Conservation (phyloP, 2,329 filamentous ascomycete species). For the Raffaelea deltoideospora region DNA sequence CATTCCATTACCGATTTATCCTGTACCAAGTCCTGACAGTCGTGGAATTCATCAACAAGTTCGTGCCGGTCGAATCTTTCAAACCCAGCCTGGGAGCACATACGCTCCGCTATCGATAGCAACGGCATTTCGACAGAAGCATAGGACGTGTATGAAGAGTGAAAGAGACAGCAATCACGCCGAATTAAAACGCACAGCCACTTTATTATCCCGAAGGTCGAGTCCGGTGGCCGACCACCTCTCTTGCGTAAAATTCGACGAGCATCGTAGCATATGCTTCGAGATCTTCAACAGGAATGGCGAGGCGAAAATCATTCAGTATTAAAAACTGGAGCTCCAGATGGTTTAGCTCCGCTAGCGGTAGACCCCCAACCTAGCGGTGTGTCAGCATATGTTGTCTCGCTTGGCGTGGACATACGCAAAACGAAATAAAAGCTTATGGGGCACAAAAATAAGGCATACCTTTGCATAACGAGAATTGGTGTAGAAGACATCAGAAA, state of each 20-base stretch:
- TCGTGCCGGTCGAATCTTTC: no score
- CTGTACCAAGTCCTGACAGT: no score
- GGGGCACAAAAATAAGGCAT: constrained; percentile 10
- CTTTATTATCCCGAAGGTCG: constrained; percentile 3
- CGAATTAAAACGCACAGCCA: no score
- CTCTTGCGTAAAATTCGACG: constrained; percentile 91
- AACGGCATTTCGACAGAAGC: no score
- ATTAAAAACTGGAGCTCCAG: constrained; percentile 91
- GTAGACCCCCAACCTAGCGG: constrained; percentile 75
- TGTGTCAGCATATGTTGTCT: constrained; percentile 8
- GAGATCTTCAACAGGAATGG: constrained; percentile 84
- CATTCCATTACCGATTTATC: no score
- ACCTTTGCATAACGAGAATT: constrained; percentile 99
- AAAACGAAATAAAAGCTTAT: neutral
- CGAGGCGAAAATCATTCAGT: constrained; percentile 89
- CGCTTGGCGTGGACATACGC: neutral
- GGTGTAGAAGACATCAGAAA: constrained; percentile 96
- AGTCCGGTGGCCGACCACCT: constrained; percentile 46
- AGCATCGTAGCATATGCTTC: constrained; percentile 98
- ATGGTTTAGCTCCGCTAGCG: constrained; percentile 84
- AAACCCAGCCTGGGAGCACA: no score
- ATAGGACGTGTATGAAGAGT: no score
- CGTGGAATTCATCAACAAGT: no score
- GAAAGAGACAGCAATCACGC: neutral
- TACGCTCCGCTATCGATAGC: no score